Evolutionary conservation across 2,329 filamentous ascomycete genomes (phyloP), one percentile per base, ranked within the genome.

Genomic region (Paecilomyces sp.): DNA sequence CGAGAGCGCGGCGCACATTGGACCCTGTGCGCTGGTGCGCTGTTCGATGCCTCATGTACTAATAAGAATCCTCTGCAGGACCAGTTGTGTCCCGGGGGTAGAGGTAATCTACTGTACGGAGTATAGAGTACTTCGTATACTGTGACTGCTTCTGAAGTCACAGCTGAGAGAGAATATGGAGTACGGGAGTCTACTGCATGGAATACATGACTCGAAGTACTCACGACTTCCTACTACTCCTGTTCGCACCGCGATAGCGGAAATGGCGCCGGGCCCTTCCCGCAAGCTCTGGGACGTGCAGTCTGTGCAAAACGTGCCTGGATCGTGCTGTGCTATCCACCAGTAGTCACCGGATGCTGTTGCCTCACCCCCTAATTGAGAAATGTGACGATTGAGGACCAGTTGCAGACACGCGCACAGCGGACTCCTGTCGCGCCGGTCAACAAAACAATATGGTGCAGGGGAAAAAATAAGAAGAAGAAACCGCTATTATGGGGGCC

Each of bases 41-140:
- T 71, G 68, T 68, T 67, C 52, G 63, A 53, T 73, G 69, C 69
- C 67, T 30, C 31, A 33, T 33, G 8, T 33, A 9, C 30, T 31
- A 22, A 22, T 22, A 22, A 22, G 22, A 28, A 28, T 28, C 3
- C 68, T 64, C 68, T 73, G 70, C 69, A 68, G 64, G 65, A 68
- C 58, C 54, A 63, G 65, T 64, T 59, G 41, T 68, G 68, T 22
- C 22, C 22, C 22, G 22, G 22, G 22, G 22, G 22, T 71, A 67
- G 68, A 65, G 65, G 67, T 65, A 28, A 57, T 59, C 63, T 59
- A 66, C 63, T 63, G 61, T 28, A 28, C 25, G 25, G 25, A 28
- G 25, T 28, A 62, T 64, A 61, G 59, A 15, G 36, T 41, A n/a
- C 36, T 28, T 28, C 25, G 25, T 28, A 28, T 28, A 28, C 31